Evolutionary conservation across 352 stramenopile genomes (phyloP).

Genomic region (Phytophthora idaei): DNA sequence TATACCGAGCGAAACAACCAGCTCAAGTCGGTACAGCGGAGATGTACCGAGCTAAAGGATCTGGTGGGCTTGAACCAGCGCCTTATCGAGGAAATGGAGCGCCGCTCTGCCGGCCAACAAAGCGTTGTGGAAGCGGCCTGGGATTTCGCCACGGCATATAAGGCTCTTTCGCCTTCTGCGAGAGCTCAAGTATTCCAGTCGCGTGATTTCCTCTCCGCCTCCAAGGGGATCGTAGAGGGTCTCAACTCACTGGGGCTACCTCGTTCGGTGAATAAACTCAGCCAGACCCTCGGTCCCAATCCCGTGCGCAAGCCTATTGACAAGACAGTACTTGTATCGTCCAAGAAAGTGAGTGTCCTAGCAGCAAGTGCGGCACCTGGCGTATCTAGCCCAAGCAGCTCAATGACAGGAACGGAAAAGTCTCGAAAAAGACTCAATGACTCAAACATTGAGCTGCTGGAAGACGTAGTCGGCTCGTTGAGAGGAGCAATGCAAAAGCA

Average conservation of each 20-base stretch:
- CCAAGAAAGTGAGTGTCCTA: constrained; percentile 18
- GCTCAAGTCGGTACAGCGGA: constrained; percentile 42
- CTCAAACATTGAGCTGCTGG: constrained; percentile 47
- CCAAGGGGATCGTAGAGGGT: constrained; percentile 43
- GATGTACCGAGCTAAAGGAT: constrained; percentile 53
- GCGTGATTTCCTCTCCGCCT: constrained; percentile 44
- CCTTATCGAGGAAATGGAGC: constrained; percentile 52
- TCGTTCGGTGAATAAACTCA: constrained; percentile 24
- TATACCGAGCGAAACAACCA: constrained; percentile 51
- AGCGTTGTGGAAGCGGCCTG: constrained; percentile 49
- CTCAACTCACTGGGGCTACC: constrained; percentile 41
- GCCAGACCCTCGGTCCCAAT: constrained; percentile 15
- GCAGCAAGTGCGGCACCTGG: constrained; percentile 23
- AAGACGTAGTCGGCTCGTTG: constrained; percentile 49
- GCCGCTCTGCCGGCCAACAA: constrained; percentile 37
- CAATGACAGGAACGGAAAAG: constrained; percentile 12
- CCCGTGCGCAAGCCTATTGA: not conserved
- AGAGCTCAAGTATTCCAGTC: constrained; percentile 46
- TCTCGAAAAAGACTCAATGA: constrained; percentile 30
- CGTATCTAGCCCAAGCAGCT: constrained; percentile 12
- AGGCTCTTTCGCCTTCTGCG: constrained; percentile 40
- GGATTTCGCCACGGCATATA: constrained; percentile 47
- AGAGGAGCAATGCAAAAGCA: constrained; percentile 46
- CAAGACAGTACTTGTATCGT: not conserved
- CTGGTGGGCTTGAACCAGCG: constrained; percentile 54